phyloP scores from a whole-genome alignment of 2,329 filamentous ascomycete genomes.

The Aspergillus fumigatiaffinis region DNA sequence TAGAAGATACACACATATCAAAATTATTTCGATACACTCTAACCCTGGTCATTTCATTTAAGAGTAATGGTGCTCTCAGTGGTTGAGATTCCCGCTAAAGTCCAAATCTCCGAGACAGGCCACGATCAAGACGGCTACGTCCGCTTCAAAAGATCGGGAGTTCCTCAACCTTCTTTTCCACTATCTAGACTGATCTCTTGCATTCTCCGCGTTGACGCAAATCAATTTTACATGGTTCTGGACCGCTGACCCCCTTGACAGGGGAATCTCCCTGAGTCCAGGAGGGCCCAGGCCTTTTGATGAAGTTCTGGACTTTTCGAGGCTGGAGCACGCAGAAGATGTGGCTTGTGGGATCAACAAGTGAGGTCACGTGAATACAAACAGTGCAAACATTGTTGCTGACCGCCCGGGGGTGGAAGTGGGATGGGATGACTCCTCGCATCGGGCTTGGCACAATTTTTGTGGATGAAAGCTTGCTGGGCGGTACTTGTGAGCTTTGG shows the following conservation, averaged over 20 bases:
- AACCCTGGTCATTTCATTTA: neutral
- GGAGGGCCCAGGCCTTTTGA: conserved; percentile 27
- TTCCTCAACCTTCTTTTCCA: neutral
- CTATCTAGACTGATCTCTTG: neutral
- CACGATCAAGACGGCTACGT: neutral
- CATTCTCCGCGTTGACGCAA: neutral
- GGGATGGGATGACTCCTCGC: conserved; percentile 19
- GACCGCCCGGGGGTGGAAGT: conserved; percentile 7
- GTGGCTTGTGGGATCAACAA: conserved; percentile 10
- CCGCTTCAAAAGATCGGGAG: neutral
- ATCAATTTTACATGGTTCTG: conserved; percentile 20
- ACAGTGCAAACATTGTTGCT: conserved; percentile 15
- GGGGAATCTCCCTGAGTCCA: conserved; percentile 18
- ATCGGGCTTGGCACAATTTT: conserved; percentile 30
- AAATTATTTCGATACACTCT: neutral
- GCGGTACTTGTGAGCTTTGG: neutral
- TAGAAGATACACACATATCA: neutral
- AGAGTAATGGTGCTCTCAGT: neutral
- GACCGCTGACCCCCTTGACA: conserved; percentile 19
- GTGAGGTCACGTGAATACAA: conserved; percentile 1
- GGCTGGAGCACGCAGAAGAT: conserved; percentile 7
- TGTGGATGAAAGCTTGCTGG: conserved; percentile 17
- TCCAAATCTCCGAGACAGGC: neutral
- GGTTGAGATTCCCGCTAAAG: neutral
- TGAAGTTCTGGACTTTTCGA: conserved; percentile 26